These are phyloP conservation scores for Beauveria sp. DNA, from an alignment of 2,329 filamentous ascomycete genomes.

Conservation along the genomic window DNA sequence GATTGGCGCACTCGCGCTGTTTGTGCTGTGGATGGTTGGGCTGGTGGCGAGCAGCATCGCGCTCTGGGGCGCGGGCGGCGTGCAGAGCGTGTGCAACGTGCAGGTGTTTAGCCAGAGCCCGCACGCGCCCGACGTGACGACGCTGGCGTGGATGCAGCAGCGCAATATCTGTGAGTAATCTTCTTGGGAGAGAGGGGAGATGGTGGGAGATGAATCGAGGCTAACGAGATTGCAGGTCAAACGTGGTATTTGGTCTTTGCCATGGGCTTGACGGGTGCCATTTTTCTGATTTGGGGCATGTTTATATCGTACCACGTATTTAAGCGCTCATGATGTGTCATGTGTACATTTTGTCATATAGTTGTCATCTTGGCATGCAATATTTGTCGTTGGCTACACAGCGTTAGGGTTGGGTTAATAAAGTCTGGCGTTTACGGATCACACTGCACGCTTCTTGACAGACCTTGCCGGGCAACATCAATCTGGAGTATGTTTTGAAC, in stretches of 20 bases:
- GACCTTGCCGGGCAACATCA: background rate
- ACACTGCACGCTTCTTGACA: too few species aligned
- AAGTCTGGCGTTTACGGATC: background rate
- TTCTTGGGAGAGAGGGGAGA: background rate
- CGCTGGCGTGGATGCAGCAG: constrained; percentile 58
- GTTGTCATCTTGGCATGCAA: background rate
- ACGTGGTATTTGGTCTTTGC: constrained; percentile 59
- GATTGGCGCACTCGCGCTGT: constrained; percentile 58
- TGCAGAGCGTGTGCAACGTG: constrained; percentile 52
- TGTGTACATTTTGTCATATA: background rate
- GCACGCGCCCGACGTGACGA: constrained; percentile 43
- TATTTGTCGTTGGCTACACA: background rate
- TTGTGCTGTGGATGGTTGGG: constrained; percentile 61
- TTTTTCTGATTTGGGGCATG: constrained; percentile 62
- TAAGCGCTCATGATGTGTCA: constrained; percentile 28
- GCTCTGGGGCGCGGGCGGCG: constrained; percentile 52
- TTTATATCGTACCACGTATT: constrained; percentile 61
- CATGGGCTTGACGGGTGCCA: constrained; percentile 50
- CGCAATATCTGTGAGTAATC: constrained; percentile 48
- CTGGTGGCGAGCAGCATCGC: constrained; percentile 54
- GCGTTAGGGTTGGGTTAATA: background rate
- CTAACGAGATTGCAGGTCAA: constrained; percentile 37
- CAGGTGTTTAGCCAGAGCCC: constrained; percentile 46
- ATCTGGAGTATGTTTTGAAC: too few species aligned
- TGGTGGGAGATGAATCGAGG: background rate